Evolutionary conservation across 75 land plant species (phyloP).

Genomic region (Chamaecyparis obtusa): DNA sequence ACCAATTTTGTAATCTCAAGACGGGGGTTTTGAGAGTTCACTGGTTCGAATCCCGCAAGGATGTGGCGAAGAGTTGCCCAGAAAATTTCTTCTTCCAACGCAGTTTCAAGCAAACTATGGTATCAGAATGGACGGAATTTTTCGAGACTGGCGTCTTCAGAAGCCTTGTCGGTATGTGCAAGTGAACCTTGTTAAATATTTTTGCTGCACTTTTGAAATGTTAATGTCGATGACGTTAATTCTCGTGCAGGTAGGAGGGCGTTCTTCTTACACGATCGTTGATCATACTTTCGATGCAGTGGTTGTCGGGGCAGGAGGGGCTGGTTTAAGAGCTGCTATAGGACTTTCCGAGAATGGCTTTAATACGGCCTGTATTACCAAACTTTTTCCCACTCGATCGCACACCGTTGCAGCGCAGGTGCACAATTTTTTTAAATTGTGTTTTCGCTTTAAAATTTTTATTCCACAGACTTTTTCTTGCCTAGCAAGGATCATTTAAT

Average conservation of each 20-base stretch:
- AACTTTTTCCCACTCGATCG: constrained; percentile 97
- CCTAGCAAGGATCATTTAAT: background rate
- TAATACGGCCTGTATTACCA: constrained; percentile 96
- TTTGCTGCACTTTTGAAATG: background rate
- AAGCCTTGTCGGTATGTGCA: background rate
- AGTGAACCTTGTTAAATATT: background rate
- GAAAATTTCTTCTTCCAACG: background rate
- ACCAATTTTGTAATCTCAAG: background rate
- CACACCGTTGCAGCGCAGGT: constrained; percentile 99
- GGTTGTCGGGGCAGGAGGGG: constrained; percentile 50
- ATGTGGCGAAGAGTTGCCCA: constrained; percentile 9
- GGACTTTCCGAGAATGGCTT: constrained; percentile 86
- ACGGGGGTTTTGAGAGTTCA: background rate
- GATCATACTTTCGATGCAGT: constrained; percentile 44
- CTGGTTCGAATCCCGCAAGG: background rate
- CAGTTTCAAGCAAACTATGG: background rate
- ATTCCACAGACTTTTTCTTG: background rate
- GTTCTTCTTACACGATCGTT: constrained; percentile 36
- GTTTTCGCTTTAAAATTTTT: background rate
- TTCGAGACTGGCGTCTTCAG: background rate
- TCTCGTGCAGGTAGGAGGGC: background rate
- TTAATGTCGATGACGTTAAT: background rate
- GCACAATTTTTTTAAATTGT: background rate
- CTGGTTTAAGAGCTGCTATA: constrained; percentile 38
- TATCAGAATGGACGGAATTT: background rate